Base-by-base conservation (phyloP, 169 alveolate genomes). In the Perkinsus marinus region DNA sequence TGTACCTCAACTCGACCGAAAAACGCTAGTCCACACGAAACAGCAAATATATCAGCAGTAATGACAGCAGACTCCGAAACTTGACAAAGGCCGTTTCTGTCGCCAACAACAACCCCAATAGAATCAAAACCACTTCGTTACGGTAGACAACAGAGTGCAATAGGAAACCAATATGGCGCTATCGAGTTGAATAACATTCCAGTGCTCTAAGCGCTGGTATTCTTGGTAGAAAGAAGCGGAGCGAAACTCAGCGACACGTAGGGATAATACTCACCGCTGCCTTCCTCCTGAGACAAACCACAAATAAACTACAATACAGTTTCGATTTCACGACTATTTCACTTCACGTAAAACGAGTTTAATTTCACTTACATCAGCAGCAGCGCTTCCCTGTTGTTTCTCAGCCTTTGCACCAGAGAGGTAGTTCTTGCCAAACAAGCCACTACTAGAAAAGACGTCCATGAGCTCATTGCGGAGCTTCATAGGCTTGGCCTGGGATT, bases 381-480 rank as follows among this genome's bases (percentile, higher is more conserved):
- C 79, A 57, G 79, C 79, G 79, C 34, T 92, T 90, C 39, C 69
- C 91, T n/a, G 91, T n/a, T n/a, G 46, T 68, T n/a, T 46, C 90
- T 39, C 68, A 43, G 90, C 90, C 93, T 26, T 38, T 68, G 39
- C 69, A 36, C 37, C 89, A 68, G 46, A 91, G 90, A 57, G 34
- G 90, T 91, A 93, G 43, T 90, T 91, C 90, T 93, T 90, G 68
- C 93, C 95, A 68, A 91, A 92, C 39, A 92, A 90, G 0, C 96
- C 96, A 47, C 90, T 68, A 10, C 94, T 93, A 9, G 95, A 68
- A 89, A 95, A 91, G 0, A 93, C 94, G 39, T 90, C 91, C 43
- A 92, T 94, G 30, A 95, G 94, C 38, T 92, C 93, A 26, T 38
- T 37, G 90, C 94, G 93, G 30, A 94, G 90, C 91, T 93, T 94